These are phyloP conservation scores for Nemania sp. DNA, from an alignment of 2,329 filamentous ascomycete genomes.

Conservation along the genomic window DNA sequence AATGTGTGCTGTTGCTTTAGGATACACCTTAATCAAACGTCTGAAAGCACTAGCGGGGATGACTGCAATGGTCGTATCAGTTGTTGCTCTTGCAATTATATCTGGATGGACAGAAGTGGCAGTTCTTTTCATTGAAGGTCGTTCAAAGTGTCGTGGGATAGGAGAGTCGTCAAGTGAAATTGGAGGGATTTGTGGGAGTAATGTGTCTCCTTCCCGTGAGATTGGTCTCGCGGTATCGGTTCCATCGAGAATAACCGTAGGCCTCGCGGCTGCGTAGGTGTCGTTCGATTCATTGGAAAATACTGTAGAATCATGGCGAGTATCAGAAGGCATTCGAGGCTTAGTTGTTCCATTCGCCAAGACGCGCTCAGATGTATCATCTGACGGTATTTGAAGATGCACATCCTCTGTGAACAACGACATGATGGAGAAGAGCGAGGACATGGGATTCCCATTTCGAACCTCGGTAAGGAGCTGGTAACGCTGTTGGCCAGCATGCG, in stretches of 20 bases:
- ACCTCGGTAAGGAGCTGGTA: constrained; percentile 97
- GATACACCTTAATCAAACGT: constrained; percentile 89
- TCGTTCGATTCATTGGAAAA: constrained; percentile 23
- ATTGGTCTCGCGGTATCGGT: constrained; percentile 31
- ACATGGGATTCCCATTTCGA: constrained; percentile 97
- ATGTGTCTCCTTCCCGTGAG: constrained; percentile 39
- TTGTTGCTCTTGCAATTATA: constrained; percentile 92
- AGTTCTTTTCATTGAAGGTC: constrained; percentile 51
- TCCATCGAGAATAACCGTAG: constrained; percentile 35
- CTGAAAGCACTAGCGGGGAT: constrained; percentile 96
- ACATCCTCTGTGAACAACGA: constrained; percentile 97
- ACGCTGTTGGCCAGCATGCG: constrained; percentile 71
- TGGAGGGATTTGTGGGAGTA: constrained; percentile 69
- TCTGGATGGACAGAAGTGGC: constrained; percentile 90
- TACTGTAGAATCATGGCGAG: constrained; percentile 22
- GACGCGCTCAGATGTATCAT: constrained; percentile 50
- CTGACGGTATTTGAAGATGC: constrained; percentile 73
- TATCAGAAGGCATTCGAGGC: constrained; percentile 36
- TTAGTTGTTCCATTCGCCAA: constrained; percentile 37
- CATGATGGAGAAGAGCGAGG: constrained; percentile 94
- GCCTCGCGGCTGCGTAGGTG: constrained; percentile 37
- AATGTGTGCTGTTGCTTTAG: constrained; percentile 94
- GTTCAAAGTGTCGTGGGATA: constrained; percentile 37
- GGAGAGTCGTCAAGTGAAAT: constrained; percentile 67
- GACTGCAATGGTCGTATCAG: constrained; percentile 97